Evolutionary conservation across 495 filamentous ascomycete genomes (phyloP).

Genomic region (Penicillium goetzii): DNA sequence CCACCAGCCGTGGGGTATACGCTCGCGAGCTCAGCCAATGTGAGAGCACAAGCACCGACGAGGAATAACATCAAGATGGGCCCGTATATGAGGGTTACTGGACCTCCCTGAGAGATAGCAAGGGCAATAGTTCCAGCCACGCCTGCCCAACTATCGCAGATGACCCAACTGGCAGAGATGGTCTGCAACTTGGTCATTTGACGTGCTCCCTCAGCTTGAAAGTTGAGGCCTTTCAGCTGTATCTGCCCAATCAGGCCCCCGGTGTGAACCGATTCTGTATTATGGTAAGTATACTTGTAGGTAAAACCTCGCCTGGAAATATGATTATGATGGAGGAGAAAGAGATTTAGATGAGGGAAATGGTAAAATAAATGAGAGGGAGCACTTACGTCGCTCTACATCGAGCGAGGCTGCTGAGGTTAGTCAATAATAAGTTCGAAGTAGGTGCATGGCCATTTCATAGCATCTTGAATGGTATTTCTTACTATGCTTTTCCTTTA

Average conservation of each 20-base stretch:
- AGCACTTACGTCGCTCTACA: conserved; percentile 7
- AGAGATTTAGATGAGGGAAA: too few species aligned
- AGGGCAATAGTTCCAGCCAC: conserved; percentile 31
- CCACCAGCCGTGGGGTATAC: conserved; percentile 57
- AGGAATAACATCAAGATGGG: conserved; percentile 26
- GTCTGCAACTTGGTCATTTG: conserved; percentile 21
- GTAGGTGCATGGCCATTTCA: not conserved
- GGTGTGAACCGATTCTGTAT: not conserved
- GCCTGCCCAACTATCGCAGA: conserved; percentile 33
- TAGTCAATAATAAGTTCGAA: too few species aligned
- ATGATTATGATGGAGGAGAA: too few species aligned
- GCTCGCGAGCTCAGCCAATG: conserved; percentile 53
- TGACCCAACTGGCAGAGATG: conserved; percentile 24
- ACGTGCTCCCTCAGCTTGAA: conserved; percentile 7
- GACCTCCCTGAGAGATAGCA: conserved; percentile 32
- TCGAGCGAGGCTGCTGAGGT: not conserved
- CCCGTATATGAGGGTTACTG: conserved; percentile 34
- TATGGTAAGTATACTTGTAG: not conserved
- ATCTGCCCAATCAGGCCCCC: conserved; percentile 10
- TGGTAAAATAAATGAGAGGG: not conserved
- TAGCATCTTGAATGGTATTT: not conserved
- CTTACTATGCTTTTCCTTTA: not conserved
- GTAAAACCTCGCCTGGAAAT: too few species aligned
- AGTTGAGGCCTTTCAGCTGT: conserved; percentile 10
- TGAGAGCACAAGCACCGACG: conserved; percentile 38